Conservation (phyloP, 2,329 filamentous ascomycete genomes). For the Coniochaeta ligniaria region DNA sequence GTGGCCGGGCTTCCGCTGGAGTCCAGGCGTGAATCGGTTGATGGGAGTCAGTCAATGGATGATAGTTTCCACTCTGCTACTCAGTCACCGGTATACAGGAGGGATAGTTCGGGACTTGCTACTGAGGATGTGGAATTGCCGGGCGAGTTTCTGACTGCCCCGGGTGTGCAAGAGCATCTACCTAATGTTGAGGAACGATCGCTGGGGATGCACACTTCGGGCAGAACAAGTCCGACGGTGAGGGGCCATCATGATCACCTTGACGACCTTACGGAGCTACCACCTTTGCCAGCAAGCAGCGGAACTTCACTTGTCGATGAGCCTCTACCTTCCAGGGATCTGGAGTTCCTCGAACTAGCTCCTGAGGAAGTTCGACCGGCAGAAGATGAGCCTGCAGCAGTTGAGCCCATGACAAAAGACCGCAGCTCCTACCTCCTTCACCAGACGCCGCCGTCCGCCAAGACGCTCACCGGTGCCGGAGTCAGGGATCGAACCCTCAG, state of each 20-base stretch:
- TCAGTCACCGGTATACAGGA: background rate
- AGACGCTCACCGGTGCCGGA: slow-evolving; percentile 16
- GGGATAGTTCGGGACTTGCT: background rate
- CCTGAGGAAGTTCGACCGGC: background rate
- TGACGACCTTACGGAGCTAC: slow-evolving; percentile 3
- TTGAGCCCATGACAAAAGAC: slow-evolving; percentile 34
- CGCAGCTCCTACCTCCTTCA: slow-evolving; percentile 33
- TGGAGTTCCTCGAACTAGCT: background rate
- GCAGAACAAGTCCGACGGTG: background rate
- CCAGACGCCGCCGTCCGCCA: slow-evolving; percentile 26
- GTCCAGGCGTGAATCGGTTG: background rate
- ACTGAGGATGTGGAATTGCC: background rate
- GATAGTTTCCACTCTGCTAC: background rate
- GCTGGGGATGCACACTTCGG: background rate
- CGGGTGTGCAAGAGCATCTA: background rate
- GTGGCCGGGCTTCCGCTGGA: background rate
- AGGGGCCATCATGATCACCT: background rate
- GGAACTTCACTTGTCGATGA: background rate
- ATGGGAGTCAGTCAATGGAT: background rate
- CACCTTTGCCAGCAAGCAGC: slow-evolving; percentile 9
- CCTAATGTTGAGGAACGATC: slow-evolving; percentile 1
- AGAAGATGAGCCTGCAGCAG: slow-evolving; percentile 23
- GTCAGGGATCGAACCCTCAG: slow-evolving; percentile 14
- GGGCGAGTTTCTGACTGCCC: background rate
- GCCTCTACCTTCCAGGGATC: background rate